Evolutionary conservation across 371 early-diverging fungal species (phyloP).

Genomic region (Phascolomyces articulosus): DNA sequence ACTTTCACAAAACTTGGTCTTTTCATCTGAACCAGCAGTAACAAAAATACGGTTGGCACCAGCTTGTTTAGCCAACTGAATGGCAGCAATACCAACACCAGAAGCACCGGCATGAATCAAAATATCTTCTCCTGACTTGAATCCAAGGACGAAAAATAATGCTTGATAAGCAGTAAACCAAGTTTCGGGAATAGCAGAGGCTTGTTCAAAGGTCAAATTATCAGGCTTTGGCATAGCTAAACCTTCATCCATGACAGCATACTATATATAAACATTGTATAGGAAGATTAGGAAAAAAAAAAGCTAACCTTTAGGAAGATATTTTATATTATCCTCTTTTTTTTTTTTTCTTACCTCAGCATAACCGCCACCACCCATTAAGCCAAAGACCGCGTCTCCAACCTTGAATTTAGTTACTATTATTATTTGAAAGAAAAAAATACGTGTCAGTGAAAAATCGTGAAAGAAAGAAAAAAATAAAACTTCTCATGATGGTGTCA

Average conservation of each 20-base stretch:
- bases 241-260: conserved; percentile 61
- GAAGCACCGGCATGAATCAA: conserved; percentile 84
- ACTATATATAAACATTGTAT: conserved; percentile 35
- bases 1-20: conserved; percentile 63
- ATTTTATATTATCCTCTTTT: not conserved
- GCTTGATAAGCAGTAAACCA: conserved; percentile 87
- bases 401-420: conserved; percentile 50
- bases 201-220: conserved; percentile 59
- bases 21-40: conserved; percentile 72
- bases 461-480: no score
- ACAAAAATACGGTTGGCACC: conserved; percentile 71
- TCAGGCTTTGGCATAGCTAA: conserved; percentile 69
- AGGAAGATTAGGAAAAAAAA: not conserved
- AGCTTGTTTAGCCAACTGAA: conserved; percentile 72
- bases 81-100: conserved; percentile 77
- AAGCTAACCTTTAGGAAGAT: no score
- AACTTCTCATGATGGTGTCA: no score
- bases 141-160: conserved; percentile 58
- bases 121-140: conserved; percentile 65
- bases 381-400: conserved; percentile 75
- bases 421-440: no score
- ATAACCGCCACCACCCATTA: conserved; percentile 75
- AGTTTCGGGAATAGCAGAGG: conserved; percentile 76
- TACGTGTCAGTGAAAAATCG: not conserved
- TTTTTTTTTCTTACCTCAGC: conserved; percentile 53